Evolutionary conservation across 176 grass and related monocot species (phyloP).

Genomic region (Luzula sylvatica): DNA sequence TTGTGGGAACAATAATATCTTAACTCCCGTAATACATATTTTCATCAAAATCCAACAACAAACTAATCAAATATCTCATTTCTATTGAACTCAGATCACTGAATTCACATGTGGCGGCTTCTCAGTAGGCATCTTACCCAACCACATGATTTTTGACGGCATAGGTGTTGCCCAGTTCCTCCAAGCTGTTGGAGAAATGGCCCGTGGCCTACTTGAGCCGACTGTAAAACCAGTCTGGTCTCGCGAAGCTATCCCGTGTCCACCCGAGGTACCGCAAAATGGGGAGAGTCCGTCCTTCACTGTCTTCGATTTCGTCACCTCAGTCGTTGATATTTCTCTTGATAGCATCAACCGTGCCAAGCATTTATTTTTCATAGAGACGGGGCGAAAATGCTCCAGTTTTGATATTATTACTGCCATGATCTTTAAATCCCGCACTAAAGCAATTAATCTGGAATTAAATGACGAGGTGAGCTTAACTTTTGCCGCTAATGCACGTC

Average conservation of each 20-base stretch:
- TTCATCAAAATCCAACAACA: too few species aligned
- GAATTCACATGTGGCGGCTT: conserved; percentile 63
- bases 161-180: conserved; percentile 46
- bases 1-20: too few species aligned
- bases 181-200: conserved; percentile 48
- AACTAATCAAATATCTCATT: neutral
- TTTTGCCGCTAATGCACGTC: conserved; percentile 50
- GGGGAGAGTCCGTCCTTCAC: conserved; percentile 34
- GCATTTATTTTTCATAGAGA: conserved; percentile 37
- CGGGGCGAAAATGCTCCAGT: conserved; percentile 49
- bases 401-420: conserved; percentile 52
- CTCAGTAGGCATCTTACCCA: conserved; percentile 49
- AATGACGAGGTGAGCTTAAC: conserved; percentile 31
- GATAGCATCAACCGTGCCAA: conserved; percentile 40
- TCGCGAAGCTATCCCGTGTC: conserved; percentile 44
- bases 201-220: conserved; percentile 34
- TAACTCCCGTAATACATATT: too few species aligned
- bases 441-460: conserved; percentile 29
- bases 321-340: too few species aligned
- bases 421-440: conserved; percentile 50
- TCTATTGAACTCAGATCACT: conserved; percentile 29
- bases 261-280: conserved; percentile 33
- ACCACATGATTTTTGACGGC: conserved; percentile 54
- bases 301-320: conserved; percentile 37
- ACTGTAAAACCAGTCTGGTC: conserved; percentile 39